A percentile compares a stretch with the other conserved stretches of the same genome.
Evolutionary conservation across 495 filamentous ascomycete genomes (phyloP).

Genomic region (Tuber microsphaerosporum): DNA sequence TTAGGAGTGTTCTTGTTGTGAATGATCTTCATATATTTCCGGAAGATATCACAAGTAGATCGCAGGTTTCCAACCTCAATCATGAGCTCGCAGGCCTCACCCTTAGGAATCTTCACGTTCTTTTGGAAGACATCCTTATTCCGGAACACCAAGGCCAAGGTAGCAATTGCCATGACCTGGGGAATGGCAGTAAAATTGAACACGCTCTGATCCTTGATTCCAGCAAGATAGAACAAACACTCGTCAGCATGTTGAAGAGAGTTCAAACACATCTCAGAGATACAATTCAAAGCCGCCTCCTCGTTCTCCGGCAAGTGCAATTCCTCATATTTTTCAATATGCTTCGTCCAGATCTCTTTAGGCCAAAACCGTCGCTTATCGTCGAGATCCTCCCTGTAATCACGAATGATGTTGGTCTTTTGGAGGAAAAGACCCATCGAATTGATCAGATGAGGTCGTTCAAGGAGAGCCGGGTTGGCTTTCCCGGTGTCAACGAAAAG

Average conservation of each 20-base stretch:
- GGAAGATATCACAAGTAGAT: constrained; percentile 71
- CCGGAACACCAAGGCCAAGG: constrained; percentile 81
- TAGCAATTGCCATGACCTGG: constrained; percentile 97
- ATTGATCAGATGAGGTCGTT: constrained; percentile 73
- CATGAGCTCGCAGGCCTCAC: constrained; percentile 87
- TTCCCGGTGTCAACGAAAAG: constrained; percentile 84
- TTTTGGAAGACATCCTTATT: constrained; percentile 80
- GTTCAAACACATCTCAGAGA: constrained; percentile 89
- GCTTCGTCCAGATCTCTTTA: constrained; percentile 89
- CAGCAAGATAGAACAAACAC: constrained; percentile 94
- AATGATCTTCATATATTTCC: constrained; percentile 66
- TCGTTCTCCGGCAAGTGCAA: constrained; percentile 75
- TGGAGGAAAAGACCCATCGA: constrained; percentile 96
- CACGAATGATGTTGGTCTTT: constrained; percentile 97
- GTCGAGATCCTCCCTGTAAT: constrained; percentile 79
- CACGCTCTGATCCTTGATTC: constrained; percentile 91
- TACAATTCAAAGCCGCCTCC: constrained; percentile 75
- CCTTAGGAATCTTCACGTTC: constrained; percentile 95
- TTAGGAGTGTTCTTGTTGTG: constrained; percentile 89
- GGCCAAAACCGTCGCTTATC: constrained; percentile 90
- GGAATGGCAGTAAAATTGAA: constrained; percentile 99
- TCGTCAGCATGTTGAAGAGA: constrained; percentile 82
- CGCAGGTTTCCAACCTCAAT: constrained; percentile 79
- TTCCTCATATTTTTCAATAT: constrained; percentile 82
- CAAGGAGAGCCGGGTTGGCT: constrained; percentile 74